phyloP scores from a whole-genome alignment of 2,329 filamentous ascomycete species.

The Coniella vitis region DNA sequence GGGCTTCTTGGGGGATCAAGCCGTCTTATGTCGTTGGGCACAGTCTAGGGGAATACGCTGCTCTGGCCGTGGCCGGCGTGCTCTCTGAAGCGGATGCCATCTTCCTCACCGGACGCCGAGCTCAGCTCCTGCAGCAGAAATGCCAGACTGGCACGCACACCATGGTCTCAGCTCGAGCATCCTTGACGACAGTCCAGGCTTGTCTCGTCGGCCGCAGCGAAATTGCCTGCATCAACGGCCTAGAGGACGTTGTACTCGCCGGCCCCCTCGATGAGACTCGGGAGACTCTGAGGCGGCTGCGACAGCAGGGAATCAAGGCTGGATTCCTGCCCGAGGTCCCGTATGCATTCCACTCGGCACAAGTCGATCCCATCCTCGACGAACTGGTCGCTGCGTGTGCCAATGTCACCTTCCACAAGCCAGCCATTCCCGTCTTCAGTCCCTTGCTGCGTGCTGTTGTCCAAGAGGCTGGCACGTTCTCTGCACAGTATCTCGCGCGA shows the following conservation, averaged over 20 bases:
- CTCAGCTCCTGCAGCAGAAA: conserved; percentile 51
- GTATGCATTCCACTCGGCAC: conserved; percentile 1
- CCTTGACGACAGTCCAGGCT: conserved; percentile 35
- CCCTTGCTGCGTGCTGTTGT: conserved; percentile 59
- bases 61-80: conserved; percentile 63
- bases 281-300: conserved; percentile 42
- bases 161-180: conserved; percentile 52
- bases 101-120: conserved; percentile 62
- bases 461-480: conserved; percentile 37
- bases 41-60: conserved; percentile 63
- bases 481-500: conserved; percentile 55
- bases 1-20: conserved; percentile 46
- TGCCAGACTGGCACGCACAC: conserved; percentile 49
- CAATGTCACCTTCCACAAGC: conserved; percentile 15
- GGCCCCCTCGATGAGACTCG: background rate
- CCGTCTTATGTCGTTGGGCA: conserved; percentile 43
- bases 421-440: conserved; percentile 41
- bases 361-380: background rate
- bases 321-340: conserved; percentile 30
- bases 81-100: conserved; percentile 65
- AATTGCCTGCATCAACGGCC: conserved; percentile 3
- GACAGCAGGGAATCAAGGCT: conserved; percentile 38
- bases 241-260: background rate
- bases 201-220: background rate
- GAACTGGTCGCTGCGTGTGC: background rate